Conservation (phyloP, 108 stramenopile species). For the Discostella pseudostelligera region DNA sequence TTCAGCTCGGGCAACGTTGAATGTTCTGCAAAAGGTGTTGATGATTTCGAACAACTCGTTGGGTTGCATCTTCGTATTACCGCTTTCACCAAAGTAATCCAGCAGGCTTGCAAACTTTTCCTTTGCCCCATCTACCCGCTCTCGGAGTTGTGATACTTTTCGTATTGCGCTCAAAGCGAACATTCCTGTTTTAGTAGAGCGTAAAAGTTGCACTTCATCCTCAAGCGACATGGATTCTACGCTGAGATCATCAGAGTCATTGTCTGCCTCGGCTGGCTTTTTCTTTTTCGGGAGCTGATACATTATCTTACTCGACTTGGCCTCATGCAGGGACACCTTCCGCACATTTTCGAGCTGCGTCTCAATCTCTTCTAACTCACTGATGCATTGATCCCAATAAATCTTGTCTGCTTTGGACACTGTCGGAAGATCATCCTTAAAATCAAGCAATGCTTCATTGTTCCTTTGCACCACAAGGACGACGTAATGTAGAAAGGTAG, state of each 20-base stretch:
- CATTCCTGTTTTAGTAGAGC: slow-evolving; percentile 70
- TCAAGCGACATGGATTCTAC: slow-evolving; percentile 67
- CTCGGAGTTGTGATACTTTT: slow-evolving; percentile 80
- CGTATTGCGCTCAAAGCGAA: slow-evolving; percentile 85
- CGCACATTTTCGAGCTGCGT: slow-evolving; percentile 82
- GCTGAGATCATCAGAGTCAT: slow-evolving; percentile 63
- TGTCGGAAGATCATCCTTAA: slow-evolving; percentile 78
- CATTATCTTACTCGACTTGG: slow-evolving; percentile 29
- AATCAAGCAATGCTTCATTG: slow-evolving; percentile 72
- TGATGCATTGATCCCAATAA: slow-evolving; percentile 81
- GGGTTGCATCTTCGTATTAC: slow-evolving; percentile 62
- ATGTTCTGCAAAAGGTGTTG: slow-evolving; percentile 70
- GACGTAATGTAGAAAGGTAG: slow-evolving; percentile 93
- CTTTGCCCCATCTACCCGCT: slow-evolving; percentile 76
- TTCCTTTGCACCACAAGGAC: slow-evolving; percentile 85
- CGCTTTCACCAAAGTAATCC: slow-evolving; percentile 85
- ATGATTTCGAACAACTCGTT: slow-evolving; percentile 87
- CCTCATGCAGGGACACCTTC: slow-evolving; percentile 67
- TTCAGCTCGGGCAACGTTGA: slow-evolving; percentile 73
- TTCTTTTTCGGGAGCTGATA: slow-evolving; percentile 43
- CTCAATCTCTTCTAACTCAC: slow-evolving; percentile 80
- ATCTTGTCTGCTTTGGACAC: slow-evolving; percentile 80
- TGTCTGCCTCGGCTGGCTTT: slow-evolving; percentile 38
- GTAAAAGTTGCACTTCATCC: slow-evolving; percentile 74
- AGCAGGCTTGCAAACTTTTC: slow-evolving; percentile 58